Conservation (phyloP, 2,329 filamentous ascomycete species). For the Xylariaceae sp. region DNA sequence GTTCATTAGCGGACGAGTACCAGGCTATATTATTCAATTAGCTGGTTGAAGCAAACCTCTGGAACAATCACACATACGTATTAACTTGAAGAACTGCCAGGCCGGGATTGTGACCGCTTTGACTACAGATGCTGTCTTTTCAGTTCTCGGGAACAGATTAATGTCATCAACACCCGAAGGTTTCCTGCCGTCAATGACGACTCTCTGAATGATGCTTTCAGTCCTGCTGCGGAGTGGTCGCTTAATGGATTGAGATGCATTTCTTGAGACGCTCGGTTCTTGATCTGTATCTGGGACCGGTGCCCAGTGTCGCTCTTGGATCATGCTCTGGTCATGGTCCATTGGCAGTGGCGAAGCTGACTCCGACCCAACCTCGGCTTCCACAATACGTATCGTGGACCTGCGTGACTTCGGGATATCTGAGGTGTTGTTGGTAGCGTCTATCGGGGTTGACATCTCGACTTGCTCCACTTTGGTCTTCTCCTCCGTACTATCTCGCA, state of each 20-base stretch:
- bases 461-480: constrained; percentile 37
- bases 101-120: constrained; percentile 94
- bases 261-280: constrained; percentile 15
- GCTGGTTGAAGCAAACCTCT: constrained; percentile 15
- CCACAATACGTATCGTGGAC: constrained; percentile 36
- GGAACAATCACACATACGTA: constrained; percentile 60
- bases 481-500: constrained; percentile 64
- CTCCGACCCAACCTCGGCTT: constrained; percentile 23
- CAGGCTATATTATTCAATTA: constrained; percentile 60
- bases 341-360: constrained; percentile 16
- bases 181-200: constrained; percentile 48
- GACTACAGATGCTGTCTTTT: constrained; percentile 48
- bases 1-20: constrained; percentile 64
- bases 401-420: constrained; percentile 24
- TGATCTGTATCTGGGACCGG: constrained; percentile 6
- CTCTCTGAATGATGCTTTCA: constrained; percentile 59
- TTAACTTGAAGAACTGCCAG: constrained; percentile 94
- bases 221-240: constrained; percentile 38
- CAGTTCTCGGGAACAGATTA: constrained; percentile 38
- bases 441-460: constrained; percentile 32
- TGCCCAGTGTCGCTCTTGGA: not conserved
- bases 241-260: constrained; percentile 15
- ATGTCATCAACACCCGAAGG: too few species aligned
- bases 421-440: constrained; percentile 7
- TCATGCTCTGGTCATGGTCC: constrained; percentile 7